Percentiles rank a stretch among this genome's conserved stretches.
phyloP scores from a whole-genome alignment of 1,139 yeast genomes.

The Diutina sp. region DNA sequence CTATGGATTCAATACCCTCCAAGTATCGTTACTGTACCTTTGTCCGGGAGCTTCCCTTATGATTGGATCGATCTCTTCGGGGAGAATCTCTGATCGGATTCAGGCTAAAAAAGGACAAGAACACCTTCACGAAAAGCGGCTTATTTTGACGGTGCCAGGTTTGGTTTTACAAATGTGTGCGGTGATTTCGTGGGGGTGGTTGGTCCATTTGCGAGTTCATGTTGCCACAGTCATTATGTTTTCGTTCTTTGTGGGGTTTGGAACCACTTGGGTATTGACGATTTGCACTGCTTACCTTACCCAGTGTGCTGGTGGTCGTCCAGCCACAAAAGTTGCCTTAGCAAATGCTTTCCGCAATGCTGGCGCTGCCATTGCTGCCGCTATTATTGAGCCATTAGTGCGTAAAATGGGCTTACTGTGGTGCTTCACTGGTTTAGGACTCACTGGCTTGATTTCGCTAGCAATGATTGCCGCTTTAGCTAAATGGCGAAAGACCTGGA shows the following conservation, averaged over 20 bases:
- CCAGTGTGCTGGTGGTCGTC: background rate
- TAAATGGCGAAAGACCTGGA: background rate
- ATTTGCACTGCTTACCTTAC: background rate
- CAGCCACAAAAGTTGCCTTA: background rate
- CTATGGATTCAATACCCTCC: slow-evolving; percentile 23
- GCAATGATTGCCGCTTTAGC: background rate
- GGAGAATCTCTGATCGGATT: slow-evolving; percentile 31
- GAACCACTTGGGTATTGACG: slow-evolving; percentile 1
- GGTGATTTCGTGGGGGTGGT: background rate
- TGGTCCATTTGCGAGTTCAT: background rate
- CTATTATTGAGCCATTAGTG: background rate
- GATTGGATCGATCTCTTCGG: slow-evolving; percentile 38
- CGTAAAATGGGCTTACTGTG: background rate
- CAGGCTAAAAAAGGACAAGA: background rate
- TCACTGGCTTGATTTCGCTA: background rate
- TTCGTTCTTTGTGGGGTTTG: background rate
- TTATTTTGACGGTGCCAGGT: background rate
- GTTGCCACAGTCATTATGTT: background rate
- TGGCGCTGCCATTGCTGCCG: slow-evolving; percentile 1
- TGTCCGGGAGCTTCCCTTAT: slow-evolving; percentile 40
- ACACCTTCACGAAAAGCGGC: background rate
- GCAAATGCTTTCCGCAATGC: background rate
- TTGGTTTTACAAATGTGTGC: background rate
- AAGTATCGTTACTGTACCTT: slow-evolving; percentile 34
- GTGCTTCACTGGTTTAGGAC: background rate